Percentiles rank a stretch among this genome's conserved stretches.
Conservation (phyloP, 148 eudicot genomes). For the Heliosperma pusillum region DNA sequence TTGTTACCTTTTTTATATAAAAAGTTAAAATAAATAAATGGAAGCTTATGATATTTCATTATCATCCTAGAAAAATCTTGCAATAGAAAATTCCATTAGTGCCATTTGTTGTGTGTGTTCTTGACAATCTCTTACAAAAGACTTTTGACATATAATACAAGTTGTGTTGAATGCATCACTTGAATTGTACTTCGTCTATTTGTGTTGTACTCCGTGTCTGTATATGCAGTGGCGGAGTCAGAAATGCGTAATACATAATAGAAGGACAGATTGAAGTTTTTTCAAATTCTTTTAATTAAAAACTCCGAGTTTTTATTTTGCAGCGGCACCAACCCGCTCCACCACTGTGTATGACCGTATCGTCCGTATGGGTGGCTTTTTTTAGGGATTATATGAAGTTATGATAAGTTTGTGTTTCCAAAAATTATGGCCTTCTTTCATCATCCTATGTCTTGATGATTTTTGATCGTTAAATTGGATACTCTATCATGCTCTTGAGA, state of each 20-base stretch:
- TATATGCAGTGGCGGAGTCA: no score
- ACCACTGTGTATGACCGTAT: no score
- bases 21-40: neutral
- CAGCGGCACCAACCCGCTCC: no score
- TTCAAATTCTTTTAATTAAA: no score
- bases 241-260: no score
- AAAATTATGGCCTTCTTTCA: neutral
- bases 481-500: neutral
- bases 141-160: neutral
- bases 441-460: neutral
- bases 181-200: neutral
- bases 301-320: no score
- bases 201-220: no score
- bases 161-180: neutral
- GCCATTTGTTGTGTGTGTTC: neutral
- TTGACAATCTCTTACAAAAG: neutral
- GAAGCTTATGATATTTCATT: slow-evolving; percentile 16
- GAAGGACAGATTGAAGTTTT: no score
- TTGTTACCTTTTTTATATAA: neutral
- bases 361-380: neutral
- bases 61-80: neutral
- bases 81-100: neutral
- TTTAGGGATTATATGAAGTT: neutral
- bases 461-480: slow-evolving; percentile 8
- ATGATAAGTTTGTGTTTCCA: slow-evolving; percentile 7